phyloP scores from a whole-genome alignment of 2,329 filamentous ascomycete species.

The Stemphylium beticola region DNA sequence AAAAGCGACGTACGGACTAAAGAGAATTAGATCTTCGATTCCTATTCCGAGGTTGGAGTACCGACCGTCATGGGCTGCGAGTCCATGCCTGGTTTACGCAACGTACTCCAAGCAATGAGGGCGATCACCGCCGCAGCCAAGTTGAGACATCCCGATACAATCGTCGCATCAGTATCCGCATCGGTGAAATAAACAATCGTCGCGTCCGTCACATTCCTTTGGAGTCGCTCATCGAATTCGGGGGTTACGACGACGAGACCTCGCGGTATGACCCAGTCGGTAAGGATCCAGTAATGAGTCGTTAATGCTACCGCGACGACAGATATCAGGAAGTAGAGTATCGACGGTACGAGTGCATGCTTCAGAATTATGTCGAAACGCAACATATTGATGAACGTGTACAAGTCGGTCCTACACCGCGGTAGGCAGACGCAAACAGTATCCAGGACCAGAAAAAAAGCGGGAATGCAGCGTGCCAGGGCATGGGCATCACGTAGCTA shows the following conservation, averaged over 20 bases:
- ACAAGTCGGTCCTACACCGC: conserved; percentile 3
- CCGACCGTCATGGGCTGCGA: conserved; percentile 31
- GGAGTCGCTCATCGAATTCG: conserved; percentile 24
- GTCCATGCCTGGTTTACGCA: conserved; percentile 35
- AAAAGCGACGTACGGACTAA: conserved; percentile 37
- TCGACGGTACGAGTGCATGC: conserved; percentile 30
- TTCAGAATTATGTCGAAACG: conserved; percentile 30
- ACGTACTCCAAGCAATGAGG: conserved; percentile 32
- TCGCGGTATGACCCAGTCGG: conserved; percentile 35
- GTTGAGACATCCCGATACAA: conserved; percentile 35
- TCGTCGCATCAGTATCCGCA: conserved; percentile 33
- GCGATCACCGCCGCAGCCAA: conserved; percentile 30
- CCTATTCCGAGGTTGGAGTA: background rate
- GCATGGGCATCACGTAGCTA: conserved; percentile 20
- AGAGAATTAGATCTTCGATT: conserved; percentile 9
- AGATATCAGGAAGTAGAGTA: conserved; percentile 37
- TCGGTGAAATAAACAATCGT: conserved; percentile 37
- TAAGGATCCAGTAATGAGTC: conserved; percentile 39
- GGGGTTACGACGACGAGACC: conserved; percentile 25
- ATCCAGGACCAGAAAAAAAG: conserved; percentile 1
- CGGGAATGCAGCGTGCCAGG: conserved; percentile 9
- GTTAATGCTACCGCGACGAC: conserved; percentile 37
- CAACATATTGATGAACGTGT: conserved; percentile 15
- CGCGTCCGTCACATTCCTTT: conserved; percentile 26
- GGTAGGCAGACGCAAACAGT: conserved; percentile 10